A percentile compares a stretch with the other conserved stretches of the same genome.
These are phyloP conservation scores for Rubia balearica DNA, from an alignment of 305 asterid genomes.

Conservation along the genomic window DNA sequence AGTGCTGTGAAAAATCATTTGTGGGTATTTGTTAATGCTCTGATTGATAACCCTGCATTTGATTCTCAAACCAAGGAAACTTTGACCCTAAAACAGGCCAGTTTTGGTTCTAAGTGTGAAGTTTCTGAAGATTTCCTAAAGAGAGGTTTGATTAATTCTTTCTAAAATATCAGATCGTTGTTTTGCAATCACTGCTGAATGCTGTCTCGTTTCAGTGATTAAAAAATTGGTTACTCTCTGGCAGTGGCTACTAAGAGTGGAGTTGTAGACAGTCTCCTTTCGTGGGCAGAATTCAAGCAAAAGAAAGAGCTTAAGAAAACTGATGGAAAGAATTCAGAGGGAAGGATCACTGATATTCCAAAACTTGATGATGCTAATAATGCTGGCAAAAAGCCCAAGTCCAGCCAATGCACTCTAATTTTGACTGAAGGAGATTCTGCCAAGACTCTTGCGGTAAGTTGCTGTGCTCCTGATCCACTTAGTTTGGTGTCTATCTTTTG, in stretches of 20 bases:
- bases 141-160: conserved; percentile 41
- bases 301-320: conserved; percentile 87
- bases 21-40: conserved; percentile 97
- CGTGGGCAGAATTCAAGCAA: conserved; percentile 91
- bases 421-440: conserved; percentile 99
- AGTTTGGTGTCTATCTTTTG: background rate
- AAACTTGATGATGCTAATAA: conserved; percentile 87
- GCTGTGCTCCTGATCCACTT: background rate
- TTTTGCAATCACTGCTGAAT: background rate
- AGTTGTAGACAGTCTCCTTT: conserved; percentile 68
- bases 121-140: conserved; percentile 66
- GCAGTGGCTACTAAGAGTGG: conserved; percentile 87
- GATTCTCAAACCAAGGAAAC: conserved; percentile 99
- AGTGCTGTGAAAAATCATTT: conserved; percentile 78
- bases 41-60: conserved; percentile 95
- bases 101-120: conserved; percentile 88
- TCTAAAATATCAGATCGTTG: background rate
- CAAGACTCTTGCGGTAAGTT: conserved; percentile 90
- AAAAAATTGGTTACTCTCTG: conserved; percentile 12
- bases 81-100: conserved; percentile 74
- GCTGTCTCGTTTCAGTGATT: background rate
- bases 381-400: conserved; percentile 62
- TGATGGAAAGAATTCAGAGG: conserved; percentile 63
- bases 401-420: conserved; percentile 86
- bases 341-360: conserved; percentile 49